phyloP scores from a whole-genome alignment of 352 stramenopile genomes.

The Globisporangium paddicum region DNA sequence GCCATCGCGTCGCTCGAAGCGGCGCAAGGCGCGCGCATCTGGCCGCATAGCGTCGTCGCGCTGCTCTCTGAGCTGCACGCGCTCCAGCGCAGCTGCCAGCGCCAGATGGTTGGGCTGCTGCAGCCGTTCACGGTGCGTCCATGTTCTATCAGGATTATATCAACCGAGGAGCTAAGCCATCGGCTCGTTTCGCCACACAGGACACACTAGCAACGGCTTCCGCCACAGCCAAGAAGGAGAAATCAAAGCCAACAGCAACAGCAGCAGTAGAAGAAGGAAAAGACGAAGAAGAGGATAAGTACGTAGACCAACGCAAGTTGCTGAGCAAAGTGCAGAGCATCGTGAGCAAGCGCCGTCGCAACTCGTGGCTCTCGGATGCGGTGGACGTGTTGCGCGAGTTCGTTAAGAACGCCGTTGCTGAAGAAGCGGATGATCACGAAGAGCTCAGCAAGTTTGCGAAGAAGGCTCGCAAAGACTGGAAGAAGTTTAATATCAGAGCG shows the following conservation, averaged over 20 bases:
- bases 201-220: not conserved
- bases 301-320: not conserved
- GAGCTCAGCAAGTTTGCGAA: not conserved
- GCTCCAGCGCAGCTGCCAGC: conserved; percentile 20
- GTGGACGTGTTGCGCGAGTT: conserved; percentile 6
- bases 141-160: not conserved
- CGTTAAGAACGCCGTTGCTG: not conserved
- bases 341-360: not conserved
- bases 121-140: conserved; percentile 8
- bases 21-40: conserved; percentile 2
- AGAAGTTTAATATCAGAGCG: not conserved
- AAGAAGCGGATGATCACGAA: not conserved
- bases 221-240: not conserved
- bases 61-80: conserved; percentile 30
- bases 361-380: conserved; percentile 1
- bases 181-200: not conserved
- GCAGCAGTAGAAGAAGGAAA: not conserved
- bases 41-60: conserved; percentile 18
- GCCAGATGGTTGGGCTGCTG: conserved; percentile 7
- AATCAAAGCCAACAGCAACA: not conserved
- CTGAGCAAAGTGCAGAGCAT: not conserved
- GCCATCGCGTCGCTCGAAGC: conserved; percentile 20
- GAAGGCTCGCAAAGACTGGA: conserved; percentile 1
- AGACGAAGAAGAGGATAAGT: not conserved
- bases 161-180: not conserved